phyloP scores from a whole-genome alignment of 768 basidiomycete genomes.

The Podaxis sp. region DNA sequence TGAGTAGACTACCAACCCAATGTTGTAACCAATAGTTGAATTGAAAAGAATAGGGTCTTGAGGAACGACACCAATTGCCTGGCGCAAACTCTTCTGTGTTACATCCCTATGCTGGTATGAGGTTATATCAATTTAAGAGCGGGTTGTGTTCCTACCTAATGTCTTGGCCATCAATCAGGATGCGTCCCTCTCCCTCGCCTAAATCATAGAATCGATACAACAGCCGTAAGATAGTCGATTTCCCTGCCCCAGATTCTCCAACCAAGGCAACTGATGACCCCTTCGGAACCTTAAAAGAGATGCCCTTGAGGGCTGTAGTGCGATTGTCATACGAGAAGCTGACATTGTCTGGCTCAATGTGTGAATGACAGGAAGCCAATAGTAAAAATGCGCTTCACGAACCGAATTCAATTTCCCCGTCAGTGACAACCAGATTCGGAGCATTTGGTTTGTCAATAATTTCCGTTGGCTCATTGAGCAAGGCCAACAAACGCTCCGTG shows the following conservation, averaged over 20 bases:
- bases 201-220: slow-evolving; percentile 93
- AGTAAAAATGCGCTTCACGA: slow-evolving; percentile 16
- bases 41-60: slow-evolving; percentile 80
- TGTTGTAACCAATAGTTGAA: slow-evolving; percentile 66
- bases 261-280: slow-evolving; percentile 88
- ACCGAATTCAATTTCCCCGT: slow-evolving; percentile 89
- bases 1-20: slow-evolving; percentile 42
- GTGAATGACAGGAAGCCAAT: slow-evolving; percentile 2
- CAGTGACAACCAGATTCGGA: slow-evolving; percentile 62
- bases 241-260: slow-evolving; percentile 77
- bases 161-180: slow-evolving; percentile 82
- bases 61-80: slow-evolving; percentile 86
- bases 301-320: slow-evolving; percentile 61
- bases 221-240: slow-evolving; percentile 81
- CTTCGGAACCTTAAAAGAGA: slow-evolving; percentile 87
- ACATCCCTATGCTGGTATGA: slow-evolving; percentile 50
- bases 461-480: slow-evolving; percentile 79
- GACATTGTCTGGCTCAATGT: slow-evolving; percentile 60
- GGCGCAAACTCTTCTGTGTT: slow-evolving; percentile 74
- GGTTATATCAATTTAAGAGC: background rate
- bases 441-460: slow-evolving; percentile 79
- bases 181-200: slow-evolving; percentile 70
- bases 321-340: slow-evolving; percentile 80
- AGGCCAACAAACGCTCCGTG: slow-evolving; percentile 77
- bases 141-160: slow-evolving; percentile 38